Evolutionary conservation across 805 yeast genomes (phyloP).

Genomic region (Yarrowia divulgata): DNA sequence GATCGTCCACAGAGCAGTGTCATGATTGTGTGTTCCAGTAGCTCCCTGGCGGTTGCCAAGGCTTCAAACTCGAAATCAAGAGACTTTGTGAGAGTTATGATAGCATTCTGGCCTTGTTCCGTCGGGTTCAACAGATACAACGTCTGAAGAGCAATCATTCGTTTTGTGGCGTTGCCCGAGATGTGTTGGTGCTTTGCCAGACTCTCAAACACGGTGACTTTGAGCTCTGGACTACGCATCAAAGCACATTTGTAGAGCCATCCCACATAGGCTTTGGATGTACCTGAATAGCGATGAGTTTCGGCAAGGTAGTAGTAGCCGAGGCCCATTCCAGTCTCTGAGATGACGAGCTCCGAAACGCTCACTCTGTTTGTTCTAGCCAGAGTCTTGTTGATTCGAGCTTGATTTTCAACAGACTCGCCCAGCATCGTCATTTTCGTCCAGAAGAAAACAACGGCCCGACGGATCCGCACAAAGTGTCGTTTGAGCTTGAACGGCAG

Average conservation of each 20-base stretch:
- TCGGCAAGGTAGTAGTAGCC: conserved; percentile 16
- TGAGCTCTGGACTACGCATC: background rate
- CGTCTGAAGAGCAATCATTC: background rate
- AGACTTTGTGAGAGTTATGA: background rate
- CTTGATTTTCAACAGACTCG: background rate
- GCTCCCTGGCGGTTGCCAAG: background rate
- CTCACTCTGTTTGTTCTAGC: background rate
- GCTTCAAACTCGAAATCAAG: background rate
- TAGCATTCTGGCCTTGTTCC: background rate
- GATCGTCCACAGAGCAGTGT: background rate
- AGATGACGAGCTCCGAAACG: conserved; percentile 4
- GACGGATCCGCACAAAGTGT: background rate
- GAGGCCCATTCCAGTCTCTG: background rate
- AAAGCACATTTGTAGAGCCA: conserved; percentile 19
- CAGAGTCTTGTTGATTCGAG: background rate
- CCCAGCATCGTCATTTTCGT: background rate
- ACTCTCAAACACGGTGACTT: background rate
- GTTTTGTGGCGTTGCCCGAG: background rate
- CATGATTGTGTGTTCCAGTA: conserved; percentile 10
- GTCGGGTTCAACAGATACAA: background rate
- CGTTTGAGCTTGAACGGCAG: conserved; percentile 9
- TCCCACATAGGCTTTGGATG: conserved; percentile 10
- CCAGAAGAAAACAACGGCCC: conserved; percentile 10
- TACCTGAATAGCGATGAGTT: conserved; percentile 9
- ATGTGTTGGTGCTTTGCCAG: background rate